phyloP scores from a whole-genome alignment of 2,329 filamentous ascomycete species.

The Macrophomina phaseolina region DNA sequence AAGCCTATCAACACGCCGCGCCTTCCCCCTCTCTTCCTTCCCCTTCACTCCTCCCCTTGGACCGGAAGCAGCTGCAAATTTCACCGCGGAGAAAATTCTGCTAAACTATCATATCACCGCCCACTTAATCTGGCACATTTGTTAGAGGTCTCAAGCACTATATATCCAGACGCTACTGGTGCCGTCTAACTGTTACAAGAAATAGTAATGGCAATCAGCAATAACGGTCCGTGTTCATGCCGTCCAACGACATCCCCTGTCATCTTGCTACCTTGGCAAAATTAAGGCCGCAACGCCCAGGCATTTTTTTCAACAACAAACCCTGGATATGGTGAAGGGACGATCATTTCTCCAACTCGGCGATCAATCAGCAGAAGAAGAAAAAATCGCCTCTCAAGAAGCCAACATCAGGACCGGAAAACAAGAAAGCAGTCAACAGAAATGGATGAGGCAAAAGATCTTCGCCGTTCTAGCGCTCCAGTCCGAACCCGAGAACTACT shows the following conservation, averaged over 20 bases:
- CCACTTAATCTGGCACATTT: background rate
- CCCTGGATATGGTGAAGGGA: background rate
- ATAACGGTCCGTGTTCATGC: background rate
- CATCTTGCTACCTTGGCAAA: background rate
- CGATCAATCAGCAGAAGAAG: background rate
- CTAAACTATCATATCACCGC: background rate
- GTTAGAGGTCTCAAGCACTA: background rate
- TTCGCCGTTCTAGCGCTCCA: background rate
- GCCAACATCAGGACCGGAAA: background rate
- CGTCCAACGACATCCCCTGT: background rate
- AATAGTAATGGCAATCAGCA: background rate
- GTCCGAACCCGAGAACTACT: background rate
- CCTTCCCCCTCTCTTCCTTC: too few relatives aligned
- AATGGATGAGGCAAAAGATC: background rate
- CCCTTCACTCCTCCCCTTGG: too few relatives aligned
- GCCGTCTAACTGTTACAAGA: background rate
- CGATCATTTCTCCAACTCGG: background rate
- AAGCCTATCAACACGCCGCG: background rate
- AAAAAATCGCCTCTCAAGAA: background rate
- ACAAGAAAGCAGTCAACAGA: too few relatives aligned
- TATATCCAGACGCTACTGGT: background rate
- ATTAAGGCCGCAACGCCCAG: background rate
- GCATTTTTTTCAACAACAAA: background rate
- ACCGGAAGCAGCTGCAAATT: background rate
- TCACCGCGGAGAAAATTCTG: background rate